Evolutionary conservation across 352 stramenopile genomes (phyloP).

Genomic region (Saprolegnia parasitica): DNA sequence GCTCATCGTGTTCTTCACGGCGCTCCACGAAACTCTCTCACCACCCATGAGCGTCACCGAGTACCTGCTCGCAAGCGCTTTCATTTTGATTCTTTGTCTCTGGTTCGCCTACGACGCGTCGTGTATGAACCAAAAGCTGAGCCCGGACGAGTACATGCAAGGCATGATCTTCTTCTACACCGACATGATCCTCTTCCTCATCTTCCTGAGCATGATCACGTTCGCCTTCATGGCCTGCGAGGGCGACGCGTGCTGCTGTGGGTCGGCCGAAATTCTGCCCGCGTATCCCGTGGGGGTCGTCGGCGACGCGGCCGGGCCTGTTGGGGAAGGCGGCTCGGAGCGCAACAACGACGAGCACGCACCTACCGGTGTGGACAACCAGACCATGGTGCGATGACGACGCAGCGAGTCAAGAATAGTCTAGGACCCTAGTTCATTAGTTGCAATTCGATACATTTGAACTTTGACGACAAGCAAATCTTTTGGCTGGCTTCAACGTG

Average conservation of each 20-base stretch:
- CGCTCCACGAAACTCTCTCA: background rate
- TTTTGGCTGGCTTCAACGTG: too few relatives aligned
- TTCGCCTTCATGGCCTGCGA: constrained; percentile 72
- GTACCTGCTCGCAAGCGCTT: constrained; percentile 40
- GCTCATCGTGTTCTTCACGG: constrained; percentile 33
- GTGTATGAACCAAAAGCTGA: constrained; percentile 55
- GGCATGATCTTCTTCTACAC: constrained; percentile 65
- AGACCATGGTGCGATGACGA: background rate
- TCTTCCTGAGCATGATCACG: constrained; percentile 39
- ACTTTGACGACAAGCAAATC: too few relatives aligned
- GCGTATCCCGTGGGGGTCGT: constrained; percentile 1
- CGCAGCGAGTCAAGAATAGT: background rate
- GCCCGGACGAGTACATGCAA: constrained; percentile 61
- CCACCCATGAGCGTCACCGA: constrained; percentile 32
- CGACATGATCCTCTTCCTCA: constrained; percentile 49
- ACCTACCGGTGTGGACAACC: background rate
- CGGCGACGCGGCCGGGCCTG: background rate
- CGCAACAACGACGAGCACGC: background rate
- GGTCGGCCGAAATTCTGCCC: constrained; percentile 43
- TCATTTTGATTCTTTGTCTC: constrained; percentile 42
- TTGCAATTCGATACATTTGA: too few relatives aligned
- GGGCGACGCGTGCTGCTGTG: constrained; percentile 60
- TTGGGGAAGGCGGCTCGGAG: background rate
- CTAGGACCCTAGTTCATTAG: too few relatives aligned
- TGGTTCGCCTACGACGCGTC: constrained; percentile 53